These are phyloP conservation scores for Vitis hybrid DNA, from an alignment of 177 flowering plant species.

Conservation along the genomic window DNA sequence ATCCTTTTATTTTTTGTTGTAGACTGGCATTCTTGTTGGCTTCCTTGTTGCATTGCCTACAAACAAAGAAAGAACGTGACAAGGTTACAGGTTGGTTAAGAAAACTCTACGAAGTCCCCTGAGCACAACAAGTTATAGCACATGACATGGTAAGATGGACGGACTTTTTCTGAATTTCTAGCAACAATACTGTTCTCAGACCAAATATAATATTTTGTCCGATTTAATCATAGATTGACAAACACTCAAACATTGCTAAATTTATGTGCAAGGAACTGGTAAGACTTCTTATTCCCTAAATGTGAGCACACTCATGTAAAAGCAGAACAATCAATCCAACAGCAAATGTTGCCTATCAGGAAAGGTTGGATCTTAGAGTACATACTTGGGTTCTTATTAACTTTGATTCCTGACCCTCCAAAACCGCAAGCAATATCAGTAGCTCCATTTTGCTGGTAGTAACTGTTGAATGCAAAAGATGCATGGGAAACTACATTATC, in stretches of 20 bases:
- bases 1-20: no score
- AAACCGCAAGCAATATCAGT: slow-evolving; percentile 82
- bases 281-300: not conserved
- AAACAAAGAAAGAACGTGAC: no score
- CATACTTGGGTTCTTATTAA: slow-evolving; percentile 88
- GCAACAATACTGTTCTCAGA: no score
- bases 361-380: slow-evolving; percentile 2
- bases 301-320: not conserved
- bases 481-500: slow-evolving; percentile 83
- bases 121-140: no score
- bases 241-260: not conserved
- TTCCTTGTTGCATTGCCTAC: no score
- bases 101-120: no score
- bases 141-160: no score
- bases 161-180: no score
- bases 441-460: slow-evolving; percentile 95
- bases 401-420: slow-evolving; percentile 79
- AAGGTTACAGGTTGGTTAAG: no score
- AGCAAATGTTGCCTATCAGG: not conserved
- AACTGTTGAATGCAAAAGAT: slow-evolving; percentile 87
- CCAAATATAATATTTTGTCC: no score
- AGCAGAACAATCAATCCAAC: not conserved
- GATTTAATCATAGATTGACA: no score
- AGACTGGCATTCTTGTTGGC: no score
- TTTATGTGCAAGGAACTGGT: not conserved